Evolutionary conservation across 805 yeast species (phyloP), one percentile per base, ranked within the genome.

Genomic region (Metschnikowia rubicola): DNA sequence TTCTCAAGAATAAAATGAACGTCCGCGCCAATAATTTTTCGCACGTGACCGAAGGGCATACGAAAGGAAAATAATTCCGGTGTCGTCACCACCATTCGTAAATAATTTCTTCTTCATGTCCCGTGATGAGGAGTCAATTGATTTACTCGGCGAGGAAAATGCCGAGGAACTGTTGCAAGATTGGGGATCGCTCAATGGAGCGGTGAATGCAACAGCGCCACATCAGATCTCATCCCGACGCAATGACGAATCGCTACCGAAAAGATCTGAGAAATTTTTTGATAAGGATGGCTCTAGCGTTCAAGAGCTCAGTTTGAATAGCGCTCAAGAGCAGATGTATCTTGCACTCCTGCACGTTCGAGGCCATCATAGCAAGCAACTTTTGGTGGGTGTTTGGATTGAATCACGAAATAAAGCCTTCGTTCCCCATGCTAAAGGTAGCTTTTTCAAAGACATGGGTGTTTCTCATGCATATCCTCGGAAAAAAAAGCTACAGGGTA

Each of bases 191-290:
- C 46, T 61, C 33, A 54, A 55, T 33, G 41, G 45, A 12, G 39
- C 35, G 9, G 12, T 19, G 6, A 46, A 41, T 15, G n/a, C 37
- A 3, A 19, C 40, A 8, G 12, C 21, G 12, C 5, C 17, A 10
- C 21, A 37, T 10, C 37, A 35, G 3, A 44, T 31, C 9, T 4
- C 30, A 10, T 13, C 11, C 12, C 32, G 12, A 13, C 29, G 19
- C 39, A 41, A 45, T 12, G 60, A 50, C 35, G 65, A 50, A 49
- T 72, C 39, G 41, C 51, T 83, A 1, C 91, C 91, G 2, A 85
- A 81, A 54, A 69, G 92, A 50, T 96, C 96, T 2, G 90, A 82
- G 47, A 91, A 91, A 61, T 96, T 88, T 54, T 86, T 81, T 54
- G 96, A 83, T 50, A 96, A 95, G 0, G 92, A 85, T 60, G 89